phyloP scores from a whole-genome alignment of 2,329 filamentous ascomycete species.

The Pestalotiopsis sp. region DNA sequence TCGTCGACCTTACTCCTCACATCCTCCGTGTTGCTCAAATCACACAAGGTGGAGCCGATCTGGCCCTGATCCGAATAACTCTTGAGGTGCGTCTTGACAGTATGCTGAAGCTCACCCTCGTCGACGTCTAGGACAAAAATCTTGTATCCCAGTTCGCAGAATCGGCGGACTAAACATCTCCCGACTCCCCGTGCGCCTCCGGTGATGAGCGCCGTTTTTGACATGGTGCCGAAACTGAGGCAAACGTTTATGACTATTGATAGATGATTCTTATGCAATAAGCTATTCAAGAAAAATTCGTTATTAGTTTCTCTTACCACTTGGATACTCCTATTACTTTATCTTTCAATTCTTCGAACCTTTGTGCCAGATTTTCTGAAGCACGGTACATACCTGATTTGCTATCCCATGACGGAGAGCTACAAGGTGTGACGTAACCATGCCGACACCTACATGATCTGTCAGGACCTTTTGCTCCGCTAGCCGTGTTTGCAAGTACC shows the following conservation, averaged over 20 bases:
- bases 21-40: slow-evolving; percentile 39
- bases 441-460: not conserved
- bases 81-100: slow-evolving; percentile 31
- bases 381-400: not conserved
- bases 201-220: slow-evolving; percentile 15
- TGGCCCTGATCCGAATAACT: slow-evolving; percentile 26
- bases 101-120: slow-evolving; percentile 39
- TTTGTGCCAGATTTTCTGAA: not conserved
- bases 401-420: not conserved
- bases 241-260: too few species aligned
- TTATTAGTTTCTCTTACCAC: too few species aligned
- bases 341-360: not conserved
- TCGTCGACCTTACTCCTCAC: slow-evolving; percentile 38
- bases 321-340: too few species aligned
- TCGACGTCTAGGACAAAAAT: slow-evolving; percentile 48
- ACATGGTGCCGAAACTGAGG: slow-evolving; percentile 2
- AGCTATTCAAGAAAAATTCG: too few species aligned
- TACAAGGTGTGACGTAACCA: not conserved
- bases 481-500: too few species aligned
- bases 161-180: slow-evolving; percentile 43
- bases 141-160: slow-evolving; percentile 42
- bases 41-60: slow-evolving; percentile 39
- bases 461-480: too few species aligned
- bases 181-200: slow-evolving; percentile 49
- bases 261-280: too few species aligned